Conservation (phyloP, 2,329 filamentous ascomycete species). For the Magnaporthales sp. region DNA sequence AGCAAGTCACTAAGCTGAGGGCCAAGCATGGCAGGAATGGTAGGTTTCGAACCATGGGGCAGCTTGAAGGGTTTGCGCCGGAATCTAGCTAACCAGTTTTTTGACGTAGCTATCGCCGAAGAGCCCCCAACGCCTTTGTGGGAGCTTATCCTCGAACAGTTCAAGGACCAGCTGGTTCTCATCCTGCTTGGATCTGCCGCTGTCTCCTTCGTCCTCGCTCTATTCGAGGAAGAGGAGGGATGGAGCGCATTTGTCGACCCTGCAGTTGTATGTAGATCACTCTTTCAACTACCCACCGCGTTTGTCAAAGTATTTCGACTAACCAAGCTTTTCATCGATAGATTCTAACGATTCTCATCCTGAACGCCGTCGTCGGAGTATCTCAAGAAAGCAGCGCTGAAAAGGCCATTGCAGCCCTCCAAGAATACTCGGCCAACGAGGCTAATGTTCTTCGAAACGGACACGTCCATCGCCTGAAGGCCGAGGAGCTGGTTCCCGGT, state of each 20-base stretch:
- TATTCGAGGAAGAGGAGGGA: constrained; percentile 87
- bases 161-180: constrained; percentile 96
- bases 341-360: constrained; percentile 93
- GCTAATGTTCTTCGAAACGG: constrained; percentile 89
- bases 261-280: constrained; percentile 61
- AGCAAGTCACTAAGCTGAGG: constrained; percentile 47
- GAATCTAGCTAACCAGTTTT: neutral
- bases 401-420: constrained; percentile 93
- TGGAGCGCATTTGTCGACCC: constrained; percentile 98
- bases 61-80: neutral
- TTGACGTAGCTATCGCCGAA: constrained; percentile 52
- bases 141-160: constrained; percentile 95
- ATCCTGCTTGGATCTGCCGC: constrained; percentile 89
- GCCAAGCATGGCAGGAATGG: constrained; percentile 58
- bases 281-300: neutral
- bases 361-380: constrained; percentile 95
- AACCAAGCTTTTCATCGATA: constrained; percentile 24
- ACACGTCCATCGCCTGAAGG: constrained; percentile 72
- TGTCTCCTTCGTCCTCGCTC: constrained; percentile 84
- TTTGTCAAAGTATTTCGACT: neutral
- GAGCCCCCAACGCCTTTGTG: constrained; percentile 93
- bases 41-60: constrained; percentile 25
- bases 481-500: constrained; percentile 93
- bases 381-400: constrained; percentile 98
- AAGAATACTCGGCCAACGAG: constrained; percentile 98